phyloP scores from a whole-genome alignment of 2,329 filamentous ascomycete genomes.

The Microdochium trichocladiopsis region DNA sequence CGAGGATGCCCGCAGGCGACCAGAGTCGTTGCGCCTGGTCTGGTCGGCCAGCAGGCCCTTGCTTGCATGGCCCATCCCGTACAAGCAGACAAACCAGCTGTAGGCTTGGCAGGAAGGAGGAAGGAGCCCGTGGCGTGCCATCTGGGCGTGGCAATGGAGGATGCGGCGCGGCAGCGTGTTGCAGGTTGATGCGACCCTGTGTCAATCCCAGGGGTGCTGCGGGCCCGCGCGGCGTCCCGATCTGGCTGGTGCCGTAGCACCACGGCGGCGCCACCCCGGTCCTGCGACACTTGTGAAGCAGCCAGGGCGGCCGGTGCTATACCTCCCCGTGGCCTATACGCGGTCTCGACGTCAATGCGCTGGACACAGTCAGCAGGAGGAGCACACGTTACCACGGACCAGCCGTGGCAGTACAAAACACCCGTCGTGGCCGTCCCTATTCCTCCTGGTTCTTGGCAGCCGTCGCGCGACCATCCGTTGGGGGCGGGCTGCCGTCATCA shows the following conservation, averaged over 20 bases:
- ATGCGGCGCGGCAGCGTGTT: too few relatives aligned
- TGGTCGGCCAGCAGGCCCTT: too few relatives aligned
- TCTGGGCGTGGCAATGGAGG: too few relatives aligned
- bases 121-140: too few relatives aligned
- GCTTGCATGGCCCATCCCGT: not conserved
- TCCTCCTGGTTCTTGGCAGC: not conserved
- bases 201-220: conserved; percentile 1
- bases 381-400: too few relatives aligned
- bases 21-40: too few relatives aligned
- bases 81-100: not conserved
- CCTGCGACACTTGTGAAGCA: conserved; percentile 10
- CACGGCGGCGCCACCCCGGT: conserved; percentile 6
- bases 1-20: too few relatives aligned
- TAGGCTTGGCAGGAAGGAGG: not conserved
- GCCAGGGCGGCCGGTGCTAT: not conserved
- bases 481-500: too few relatives aligned
- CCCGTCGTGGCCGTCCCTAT: not conserved
- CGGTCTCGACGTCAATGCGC: not conserved
- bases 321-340: not conserved
- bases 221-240: not conserved
- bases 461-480: too few relatives aligned
- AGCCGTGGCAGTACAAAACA: too few relatives aligned
- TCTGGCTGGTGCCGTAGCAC: conserved; percentile 1
- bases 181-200: too few relatives aligned
- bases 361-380: too few relatives aligned